Percentiles rank a stretch among this genome's conserved stretches.
phyloP scores from a whole-genome alignment of 208 protist genomes.

The Crithidia bombi region DNA sequence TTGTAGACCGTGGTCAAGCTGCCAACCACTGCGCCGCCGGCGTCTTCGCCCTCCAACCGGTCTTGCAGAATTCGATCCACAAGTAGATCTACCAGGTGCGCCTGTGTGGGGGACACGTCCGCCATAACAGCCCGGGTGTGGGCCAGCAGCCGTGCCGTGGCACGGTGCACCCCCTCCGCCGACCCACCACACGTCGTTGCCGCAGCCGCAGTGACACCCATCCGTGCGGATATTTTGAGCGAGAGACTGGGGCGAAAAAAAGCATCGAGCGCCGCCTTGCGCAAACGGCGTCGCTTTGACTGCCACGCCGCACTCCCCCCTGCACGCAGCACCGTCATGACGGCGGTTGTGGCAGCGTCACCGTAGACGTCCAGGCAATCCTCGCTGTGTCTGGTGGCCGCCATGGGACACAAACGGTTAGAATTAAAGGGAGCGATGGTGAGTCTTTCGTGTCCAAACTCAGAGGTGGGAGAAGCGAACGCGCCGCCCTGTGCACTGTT shows the following conservation, averaged over 20 bases:
- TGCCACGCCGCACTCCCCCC: conserved; percentile 14
- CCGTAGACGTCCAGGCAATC: background rate
- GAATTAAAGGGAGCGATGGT: too few species aligned
- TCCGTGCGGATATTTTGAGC: background rate
- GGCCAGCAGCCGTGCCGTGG: conserved; percentile 13
- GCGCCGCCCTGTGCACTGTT: background rate
- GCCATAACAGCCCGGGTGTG: conserved; percentile 29
- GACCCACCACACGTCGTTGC: background rate
- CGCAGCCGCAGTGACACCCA: background rate
- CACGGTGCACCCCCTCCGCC: conserved; percentile 12
- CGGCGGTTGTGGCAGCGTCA: conserved; percentile 25
- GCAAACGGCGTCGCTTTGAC: conserved; percentile 19
- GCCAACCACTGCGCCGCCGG: background rate
- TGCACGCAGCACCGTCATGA: conserved; percentile 18
- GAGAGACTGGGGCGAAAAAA: conserved; percentile 26
- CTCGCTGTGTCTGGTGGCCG: too few species aligned
- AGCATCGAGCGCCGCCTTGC: conserved; percentile 23
- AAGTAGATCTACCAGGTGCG: conserved; percentile 32
- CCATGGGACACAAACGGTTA: too few species aligned
- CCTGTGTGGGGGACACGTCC: conserved; percentile 29
- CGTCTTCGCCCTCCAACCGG: background rate
- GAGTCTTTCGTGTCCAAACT: background rate
- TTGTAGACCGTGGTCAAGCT: too few species aligned
- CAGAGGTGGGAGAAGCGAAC: too few species aligned
- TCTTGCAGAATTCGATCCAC: conserved; percentile 2